Evolutionary conservation across 495 filamentous ascomycete genomes (phyloP), one percentile per base, ranked within the genome.

Genomic region (Aspergillus sclerotioniger): DNA sequence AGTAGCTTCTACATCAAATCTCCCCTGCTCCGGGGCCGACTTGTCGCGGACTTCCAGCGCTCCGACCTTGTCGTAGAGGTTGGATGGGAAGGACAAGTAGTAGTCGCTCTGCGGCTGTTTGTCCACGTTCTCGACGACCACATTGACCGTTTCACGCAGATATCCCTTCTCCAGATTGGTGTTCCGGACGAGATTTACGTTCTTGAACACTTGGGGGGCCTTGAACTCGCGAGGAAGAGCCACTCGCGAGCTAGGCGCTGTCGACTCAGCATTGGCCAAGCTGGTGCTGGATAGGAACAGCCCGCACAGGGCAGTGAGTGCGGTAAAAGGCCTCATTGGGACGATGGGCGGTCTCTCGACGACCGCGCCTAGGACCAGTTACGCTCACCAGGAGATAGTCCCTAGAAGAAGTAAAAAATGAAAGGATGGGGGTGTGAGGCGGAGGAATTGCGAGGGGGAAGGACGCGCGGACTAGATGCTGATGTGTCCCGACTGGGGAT

Each of bases 161-260:
- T 93, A 98, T 58, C 84, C 87, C 76, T 96, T 97, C 67, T 97
- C 93, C 54, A 97, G 72, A 65, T 96, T 96, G 63, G 92, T 87
- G 54, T 89, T 87, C 58, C 96, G 90, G 53, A 98, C 85, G 21
- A 97, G 70, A 72, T 98, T 98, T 62, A 82, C 80, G 72, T 98
- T 96, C 72, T 91, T 90, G 75, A 95, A 98, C 45, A 90, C 88
- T 68, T 89, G 89, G 13, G 91, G 86, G 37, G 93, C 92, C 73
- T 84, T 91, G 80, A 96, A 96, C 49, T 81, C 84, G 65, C 78
- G 69, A 28, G 88, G 82, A 16, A 92, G 82, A 60, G 81, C 76
- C 58, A 81, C 70, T 62, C 44, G 25, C 58, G 67, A 58, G 59
- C 62, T 70, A 76, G 55, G 28, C 57, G 29, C 58, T 20, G 63